These are phyloP conservation scores for Heliamphora exappendiculata DNA, from an alignment of 148 eudicot species.

Conservation along the genomic window DNA sequence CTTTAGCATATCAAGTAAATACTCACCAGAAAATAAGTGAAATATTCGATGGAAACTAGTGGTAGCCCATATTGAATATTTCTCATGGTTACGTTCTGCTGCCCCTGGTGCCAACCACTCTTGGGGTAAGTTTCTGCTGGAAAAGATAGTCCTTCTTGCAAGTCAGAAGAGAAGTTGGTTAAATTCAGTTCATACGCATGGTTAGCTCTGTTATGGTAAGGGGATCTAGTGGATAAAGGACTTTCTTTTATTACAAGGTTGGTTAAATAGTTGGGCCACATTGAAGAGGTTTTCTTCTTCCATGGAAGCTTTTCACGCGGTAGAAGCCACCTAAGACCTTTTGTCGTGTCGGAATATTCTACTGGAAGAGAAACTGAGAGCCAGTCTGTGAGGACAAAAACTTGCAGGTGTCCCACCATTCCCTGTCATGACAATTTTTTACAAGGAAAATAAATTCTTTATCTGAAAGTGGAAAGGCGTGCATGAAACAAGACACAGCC, in stretches of 20 bases:
- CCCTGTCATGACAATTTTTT: conserved; percentile 8
- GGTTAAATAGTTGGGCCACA: not conserved
- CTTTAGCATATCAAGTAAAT: not conserved
- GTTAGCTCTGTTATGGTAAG: not conserved
- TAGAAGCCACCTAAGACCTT: conserved; percentile 18
- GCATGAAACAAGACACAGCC: not conserved
- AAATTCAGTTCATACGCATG: not conserved
- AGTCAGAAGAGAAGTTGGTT: not conserved
- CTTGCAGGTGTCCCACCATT: conserved; percentile 20
- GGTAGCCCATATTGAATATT: conserved; percentile 12
- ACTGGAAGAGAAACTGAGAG: conserved; percentile 8
- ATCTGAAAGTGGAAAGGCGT: not conserved
- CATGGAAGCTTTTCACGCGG: conserved; percentile 15
- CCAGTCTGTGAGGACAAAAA: conserved; percentile 19
- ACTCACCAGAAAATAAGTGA: conserved; percentile 22
- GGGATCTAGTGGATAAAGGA: conserved; percentile 1
- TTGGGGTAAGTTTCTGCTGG: not conserved
- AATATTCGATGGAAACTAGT: conserved; percentile 6
- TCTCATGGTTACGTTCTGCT: not conserved
- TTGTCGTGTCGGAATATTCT: conserved; percentile 16
- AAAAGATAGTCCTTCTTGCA: not conserved
- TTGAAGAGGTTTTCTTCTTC: conserved; percentile 14
- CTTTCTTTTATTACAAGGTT: not conserved
- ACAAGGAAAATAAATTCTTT: not conserved
- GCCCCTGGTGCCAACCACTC: not conserved